Evolutionary conservation across 2,329 filamentous ascomycete species (phyloP).

Genomic region (Epichloe brachyelytri): DNA sequence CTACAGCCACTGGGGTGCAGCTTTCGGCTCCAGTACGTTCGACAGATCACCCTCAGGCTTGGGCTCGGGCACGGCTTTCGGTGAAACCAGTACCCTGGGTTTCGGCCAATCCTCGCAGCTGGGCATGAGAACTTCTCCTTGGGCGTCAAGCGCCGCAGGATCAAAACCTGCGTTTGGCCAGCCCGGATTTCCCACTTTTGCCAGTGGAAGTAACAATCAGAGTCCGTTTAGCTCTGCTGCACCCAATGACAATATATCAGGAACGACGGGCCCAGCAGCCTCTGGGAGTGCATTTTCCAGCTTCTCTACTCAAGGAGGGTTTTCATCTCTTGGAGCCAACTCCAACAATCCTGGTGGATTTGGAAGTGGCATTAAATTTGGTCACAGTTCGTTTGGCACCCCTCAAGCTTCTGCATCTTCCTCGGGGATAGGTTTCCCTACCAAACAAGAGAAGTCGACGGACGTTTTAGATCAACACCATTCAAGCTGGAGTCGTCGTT

Average conservation of each 20-base stretch:
- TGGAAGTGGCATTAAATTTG: slow-evolving; percentile 24
- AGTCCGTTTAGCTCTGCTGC: slow-evolving; percentile 26
- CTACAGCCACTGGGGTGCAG: slow-evolving; percentile 21
- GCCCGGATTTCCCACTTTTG: slow-evolving; percentile 32
- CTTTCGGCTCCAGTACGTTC: slow-evolving; percentile 35
- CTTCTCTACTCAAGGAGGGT: slow-evolving; percentile 43
- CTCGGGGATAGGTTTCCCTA: slow-evolving; percentile 15
- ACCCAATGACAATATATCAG: background rate
- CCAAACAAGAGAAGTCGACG: slow-evolving; percentile 17
- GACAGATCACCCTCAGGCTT: slow-evolving; percentile 23
- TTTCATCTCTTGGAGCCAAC: slow-evolving; percentile 32
- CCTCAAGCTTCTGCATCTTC: slow-evolving; percentile 9
- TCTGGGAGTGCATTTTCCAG: slow-evolving; percentile 39
- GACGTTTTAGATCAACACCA: slow-evolving; percentile 33
- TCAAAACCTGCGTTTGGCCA: slow-evolving; percentile 40
- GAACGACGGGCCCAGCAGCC: slow-evolving; percentile 12
- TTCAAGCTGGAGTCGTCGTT: slow-evolving; percentile 60
- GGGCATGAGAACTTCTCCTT: slow-evolving; percentile 39
- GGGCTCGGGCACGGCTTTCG: slow-evolving; percentile 34
- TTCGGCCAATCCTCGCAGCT: slow-evolving; percentile 41
- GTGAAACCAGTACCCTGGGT: slow-evolving; percentile 31
- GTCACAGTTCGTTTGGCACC: slow-evolving; percentile 20
- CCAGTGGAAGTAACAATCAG: slow-evolving; percentile 19
- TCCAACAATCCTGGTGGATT: slow-evolving; percentile 24
- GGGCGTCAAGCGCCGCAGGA: slow-evolving; percentile 26